phyloP scores from a whole-genome alignment of 495 filamentous ascomycete species.

The Hypoxylon perforatum region DNA sequence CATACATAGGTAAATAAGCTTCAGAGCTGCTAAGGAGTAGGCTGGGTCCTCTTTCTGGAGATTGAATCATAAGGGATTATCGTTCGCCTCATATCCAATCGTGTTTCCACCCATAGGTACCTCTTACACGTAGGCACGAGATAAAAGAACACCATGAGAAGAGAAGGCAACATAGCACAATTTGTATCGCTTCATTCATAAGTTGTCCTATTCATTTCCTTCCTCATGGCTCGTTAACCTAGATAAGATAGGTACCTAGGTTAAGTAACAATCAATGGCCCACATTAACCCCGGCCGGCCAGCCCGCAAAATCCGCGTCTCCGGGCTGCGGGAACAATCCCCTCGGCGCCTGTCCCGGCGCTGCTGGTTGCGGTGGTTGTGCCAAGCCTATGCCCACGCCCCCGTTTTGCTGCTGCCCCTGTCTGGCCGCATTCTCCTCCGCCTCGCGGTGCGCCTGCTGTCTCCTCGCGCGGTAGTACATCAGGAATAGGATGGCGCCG shows the following conservation, averaged over 20 bases:
- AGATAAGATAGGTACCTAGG: not conserved
- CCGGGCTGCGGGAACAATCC: constrained; percentile 78
- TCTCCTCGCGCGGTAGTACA: constrained; percentile 85
- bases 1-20: too few species aligned
- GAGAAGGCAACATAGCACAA: too few species aligned
- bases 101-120: too few species aligned
- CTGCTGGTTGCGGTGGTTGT: constrained; percentile 23
- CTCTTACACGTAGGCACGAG: too few species aligned
- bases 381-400: constrained; percentile 37
- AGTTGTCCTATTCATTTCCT: not conserved
- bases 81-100: too few species aligned
- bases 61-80: too few species aligned
- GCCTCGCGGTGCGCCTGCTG: constrained; percentile 63
- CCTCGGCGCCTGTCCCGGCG: constrained; percentile 54
- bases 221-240: not conserved
- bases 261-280: constrained; percentile 1
- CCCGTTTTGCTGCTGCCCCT: constrained; percentile 47
- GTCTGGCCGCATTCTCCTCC: constrained; percentile 52
- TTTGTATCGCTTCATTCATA: too few species aligned
- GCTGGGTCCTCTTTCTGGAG: too few species aligned
- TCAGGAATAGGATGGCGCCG: constrained; percentile 76
- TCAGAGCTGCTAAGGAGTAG: too few species aligned
- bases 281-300: constrained; percentile 57
- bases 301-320: constrained; percentile 76
- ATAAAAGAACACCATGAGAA: too few species aligned